Conservation (phyloP, 306 rosid genomes). For the Leucaena leucocephala region DNA sequence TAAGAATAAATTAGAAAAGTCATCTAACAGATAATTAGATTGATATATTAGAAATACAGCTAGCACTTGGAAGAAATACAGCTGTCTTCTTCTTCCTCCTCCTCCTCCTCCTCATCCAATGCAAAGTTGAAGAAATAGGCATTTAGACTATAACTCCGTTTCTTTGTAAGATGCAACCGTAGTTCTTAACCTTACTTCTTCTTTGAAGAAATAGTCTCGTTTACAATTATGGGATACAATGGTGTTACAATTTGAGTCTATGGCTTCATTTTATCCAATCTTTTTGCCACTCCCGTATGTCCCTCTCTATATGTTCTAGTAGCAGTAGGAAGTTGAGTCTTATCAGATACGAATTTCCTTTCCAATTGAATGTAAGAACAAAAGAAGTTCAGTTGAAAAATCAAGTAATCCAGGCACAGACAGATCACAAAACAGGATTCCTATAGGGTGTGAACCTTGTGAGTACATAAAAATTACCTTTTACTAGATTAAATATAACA, state of each 20-base stretch:
- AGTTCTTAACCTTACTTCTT: neutral
- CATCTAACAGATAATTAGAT: neutral
- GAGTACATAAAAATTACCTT: slow-evolving; percentile 50
- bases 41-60: neutral
- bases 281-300: too few species aligned
- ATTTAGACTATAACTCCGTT: neutral
- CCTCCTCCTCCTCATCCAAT: neutral
- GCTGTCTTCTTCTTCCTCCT: too few species aligned
- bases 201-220: neutral
- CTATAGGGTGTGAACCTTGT: neutral
- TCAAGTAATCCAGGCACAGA: neutral
- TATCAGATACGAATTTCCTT: neutral
- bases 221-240: neutral
- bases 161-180: neutral
- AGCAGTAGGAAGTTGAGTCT: too few species aligned
- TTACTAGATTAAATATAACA: slow-evolving; percentile 49
- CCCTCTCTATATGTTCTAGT: too few species aligned
- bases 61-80: too few species aligned
- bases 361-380: neutral
- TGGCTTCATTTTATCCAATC: neutral
- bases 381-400: neutral
- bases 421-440: slow-evolving; percentile 1
- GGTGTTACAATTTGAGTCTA: neutral
- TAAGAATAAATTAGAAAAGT: neutral
- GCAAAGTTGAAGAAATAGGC: neutral